Conservation (phyloP, 2,329 filamentous ascomycete species). For the Cladosporium sphaerospermum region DNA sequence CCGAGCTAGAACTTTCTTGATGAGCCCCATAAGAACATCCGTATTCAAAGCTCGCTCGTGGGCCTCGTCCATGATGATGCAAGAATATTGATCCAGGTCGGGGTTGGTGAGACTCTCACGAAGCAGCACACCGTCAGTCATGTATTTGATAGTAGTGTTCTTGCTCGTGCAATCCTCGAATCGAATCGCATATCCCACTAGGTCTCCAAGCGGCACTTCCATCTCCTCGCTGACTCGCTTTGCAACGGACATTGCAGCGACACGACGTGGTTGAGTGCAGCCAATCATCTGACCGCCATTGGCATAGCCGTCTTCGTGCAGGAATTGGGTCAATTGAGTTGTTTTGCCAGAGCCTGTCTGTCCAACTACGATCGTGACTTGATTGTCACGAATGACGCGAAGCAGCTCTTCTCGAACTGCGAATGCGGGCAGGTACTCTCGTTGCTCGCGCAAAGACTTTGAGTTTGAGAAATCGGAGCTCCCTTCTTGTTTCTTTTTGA, state of each 20-base stretch:
- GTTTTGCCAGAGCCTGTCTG: conserved; percentile 98
- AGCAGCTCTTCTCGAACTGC: conserved; percentile 90
- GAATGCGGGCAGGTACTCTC: conserved; percentile 91
- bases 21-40: conserved; percentile 92
- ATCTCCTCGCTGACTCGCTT: conserved; percentile 98
- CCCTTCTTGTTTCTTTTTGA: conserved; percentile 75
- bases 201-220: conserved; percentile 81
- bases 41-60: conserved; percentile 96
- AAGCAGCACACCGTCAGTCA: conserved; percentile 94
- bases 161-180: conserved; percentile 98
- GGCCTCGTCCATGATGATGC: conserved; percentile 99
- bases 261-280: conserved; percentile 91
- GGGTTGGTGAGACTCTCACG: conserved; percentile 88
- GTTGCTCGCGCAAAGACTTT: conserved; percentile 83
- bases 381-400: conserved; percentile 89
- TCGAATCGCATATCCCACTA: conserved; percentile 93
- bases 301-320: conserved; percentile 91
- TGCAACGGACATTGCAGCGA: conserved; percentile 97
- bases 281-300: conserved; percentile 76
- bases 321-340: conserved; percentile 91
- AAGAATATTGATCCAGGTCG: conserved; percentile 92
- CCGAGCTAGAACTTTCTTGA: conserved; percentile 91
- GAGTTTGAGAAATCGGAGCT: conserved; percentile 89
- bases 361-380: conserved; percentile 92
- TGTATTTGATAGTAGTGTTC: conserved; percentile 95